These are phyloP conservation scores for Podila minutissima DNA, from an alignment of 192 early-diverging fungal species.

Conservation along the genomic window DNA sequence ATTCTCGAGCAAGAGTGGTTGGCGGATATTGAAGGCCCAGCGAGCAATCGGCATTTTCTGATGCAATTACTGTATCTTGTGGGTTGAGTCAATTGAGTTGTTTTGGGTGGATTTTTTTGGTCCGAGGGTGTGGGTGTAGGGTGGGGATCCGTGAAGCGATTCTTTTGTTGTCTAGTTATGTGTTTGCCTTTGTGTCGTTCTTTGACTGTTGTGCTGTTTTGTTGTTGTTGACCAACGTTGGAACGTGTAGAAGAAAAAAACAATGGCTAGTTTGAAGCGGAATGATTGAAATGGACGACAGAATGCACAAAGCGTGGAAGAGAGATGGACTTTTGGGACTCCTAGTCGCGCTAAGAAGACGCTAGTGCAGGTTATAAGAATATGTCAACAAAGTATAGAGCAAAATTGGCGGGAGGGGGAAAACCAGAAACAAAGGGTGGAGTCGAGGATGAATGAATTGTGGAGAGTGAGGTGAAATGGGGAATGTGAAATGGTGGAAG, in stretches of 20 bases:
- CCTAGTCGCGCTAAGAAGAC: not conserved
- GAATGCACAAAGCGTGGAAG: not conserved
- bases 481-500: not conserved
- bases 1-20: slow-evolving; percentile 36
- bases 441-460: not conserved
- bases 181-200: not conserved
- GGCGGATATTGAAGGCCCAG: slow-evolving; percentile 50
- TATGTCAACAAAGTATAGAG: not conserved
- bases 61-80: not conserved
- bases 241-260: not conserved
- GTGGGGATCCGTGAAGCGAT: not conserved
- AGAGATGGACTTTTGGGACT: not conserved
- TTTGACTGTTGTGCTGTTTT: not conserved
- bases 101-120: too few species aligned
- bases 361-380: too few species aligned
- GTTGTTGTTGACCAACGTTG: not conserved
- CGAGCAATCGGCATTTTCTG: slow-evolving; percentile 32
- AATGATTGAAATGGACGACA: not conserved
- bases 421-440: not conserved
- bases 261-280: not conserved
- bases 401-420: not conserved
- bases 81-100: too few species aligned
- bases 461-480: not conserved
- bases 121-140: too few species aligned
- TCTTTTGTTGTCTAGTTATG: not conserved